phyloP scores from a whole-genome alignment of 2,329 filamentous ascomycete species.

The Stagonosporopsis rhizophila region DNA sequence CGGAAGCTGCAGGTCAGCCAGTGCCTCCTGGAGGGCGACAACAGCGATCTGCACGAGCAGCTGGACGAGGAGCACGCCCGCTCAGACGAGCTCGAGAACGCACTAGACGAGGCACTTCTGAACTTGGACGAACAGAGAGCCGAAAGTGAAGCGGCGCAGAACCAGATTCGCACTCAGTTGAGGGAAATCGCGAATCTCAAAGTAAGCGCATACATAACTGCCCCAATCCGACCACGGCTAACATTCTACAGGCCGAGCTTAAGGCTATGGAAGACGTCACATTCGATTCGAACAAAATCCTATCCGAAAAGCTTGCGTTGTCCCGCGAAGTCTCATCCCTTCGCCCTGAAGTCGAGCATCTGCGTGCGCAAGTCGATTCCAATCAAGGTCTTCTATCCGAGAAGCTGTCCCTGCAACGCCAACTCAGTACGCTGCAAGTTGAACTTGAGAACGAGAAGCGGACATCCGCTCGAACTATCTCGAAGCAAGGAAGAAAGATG shows the following conservation, averaged over 20 bases:
- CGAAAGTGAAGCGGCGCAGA: constrained; percentile 54
- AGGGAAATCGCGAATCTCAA: constrained; percentile 65
- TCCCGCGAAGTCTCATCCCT: constrained; percentile 65
- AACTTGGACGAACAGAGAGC: constrained; percentile 58
- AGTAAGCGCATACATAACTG: constrained; percentile 56
- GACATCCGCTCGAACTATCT: constrained; percentile 65
- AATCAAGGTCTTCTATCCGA: constrained; percentile 77
- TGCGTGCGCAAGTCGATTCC: constrained; percentile 63
- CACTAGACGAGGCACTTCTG: constrained; percentile 57
- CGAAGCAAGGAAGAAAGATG: constrained; percentile 58
- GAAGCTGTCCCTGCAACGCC: constrained; percentile 79
- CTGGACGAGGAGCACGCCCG: constrained; percentile 67
- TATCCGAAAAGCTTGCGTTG: constrained; percentile 70
- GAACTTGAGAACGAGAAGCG: constrained; percentile 84
- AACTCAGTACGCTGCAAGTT: constrained; percentile 77
- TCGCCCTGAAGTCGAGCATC: constrained; percentile 68
- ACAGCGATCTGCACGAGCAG: constrained; percentile 70
- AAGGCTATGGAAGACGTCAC: constrained; percentile 70
- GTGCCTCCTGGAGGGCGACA: constrained; percentile 75
- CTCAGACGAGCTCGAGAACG: constrained; percentile 62
- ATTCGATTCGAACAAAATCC: constrained; percentile 72
- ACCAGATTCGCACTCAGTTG: constrained; percentile 59
- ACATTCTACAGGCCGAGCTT: constrained; percentile 68
- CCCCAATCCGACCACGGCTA: constrained; percentile 48
- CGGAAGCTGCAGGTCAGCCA: constrained; percentile 71